phyloP scores from a whole-genome alignment of 176 grass and related monocot genomes.

The Thinopyrum elongatum region DNA sequence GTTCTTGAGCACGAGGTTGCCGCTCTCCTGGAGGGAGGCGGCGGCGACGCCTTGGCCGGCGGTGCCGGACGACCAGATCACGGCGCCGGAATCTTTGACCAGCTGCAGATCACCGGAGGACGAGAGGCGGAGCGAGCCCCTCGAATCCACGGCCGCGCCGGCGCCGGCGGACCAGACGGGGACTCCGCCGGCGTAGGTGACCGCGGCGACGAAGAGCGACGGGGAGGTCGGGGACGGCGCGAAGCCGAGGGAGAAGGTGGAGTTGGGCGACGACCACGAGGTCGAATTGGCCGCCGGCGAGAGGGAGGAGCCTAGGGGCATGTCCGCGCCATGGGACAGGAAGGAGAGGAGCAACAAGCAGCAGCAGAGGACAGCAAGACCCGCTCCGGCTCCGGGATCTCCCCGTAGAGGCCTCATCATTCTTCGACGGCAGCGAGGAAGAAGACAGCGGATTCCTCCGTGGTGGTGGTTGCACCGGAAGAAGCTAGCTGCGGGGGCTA shows the following conservation, averaged over 20 bases:
- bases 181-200: constrained; percentile 57
- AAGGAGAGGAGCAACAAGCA: constrained; percentile 32
- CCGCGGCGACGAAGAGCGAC: constrained; percentile 62
- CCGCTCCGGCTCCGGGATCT: background rate
- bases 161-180: constrained; percentile 52
- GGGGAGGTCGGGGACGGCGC: constrained; percentile 36
- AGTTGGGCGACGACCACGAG: constrained; percentile 53
- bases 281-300: constrained; percentile 27
- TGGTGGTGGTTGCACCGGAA: background rate
- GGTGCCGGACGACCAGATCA: constrained; percentile 72
- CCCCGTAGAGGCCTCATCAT: background rate
- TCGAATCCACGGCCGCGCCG: constrained; percentile 54
- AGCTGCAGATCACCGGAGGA: constrained; percentile 66
- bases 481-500: background rate
- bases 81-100: constrained; percentile 51
- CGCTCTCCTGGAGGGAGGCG: constrained; percentile 50
- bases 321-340: constrained; percentile 39
- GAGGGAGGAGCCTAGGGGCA: constrained; percentile 61
- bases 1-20: constrained; percentile 67
- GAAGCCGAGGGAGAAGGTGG: constrained; percentile 60
- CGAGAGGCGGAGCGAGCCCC: constrained; percentile 59
- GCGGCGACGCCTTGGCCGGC: constrained; percentile 25
- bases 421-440: too few species aligned
- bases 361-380: background rate
- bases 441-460: too few species aligned